Evolutionary conservation across 108 stramenopile species (phyloP).

Genomic region (Poteriospumella lacustris): DNA sequence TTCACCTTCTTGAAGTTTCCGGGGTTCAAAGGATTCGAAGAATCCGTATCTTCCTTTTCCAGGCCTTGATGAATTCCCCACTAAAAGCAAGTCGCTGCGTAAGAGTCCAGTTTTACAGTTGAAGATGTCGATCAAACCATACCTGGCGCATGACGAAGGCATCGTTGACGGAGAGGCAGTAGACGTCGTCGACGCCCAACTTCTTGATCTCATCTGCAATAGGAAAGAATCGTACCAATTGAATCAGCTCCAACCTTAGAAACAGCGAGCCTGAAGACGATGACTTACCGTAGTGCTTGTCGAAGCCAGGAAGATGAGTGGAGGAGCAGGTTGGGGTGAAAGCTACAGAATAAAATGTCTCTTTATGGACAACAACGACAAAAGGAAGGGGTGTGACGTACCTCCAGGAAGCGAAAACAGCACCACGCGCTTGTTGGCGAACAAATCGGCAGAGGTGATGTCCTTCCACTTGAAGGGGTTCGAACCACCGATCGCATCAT

Average conservation of each 20-base stretch:
- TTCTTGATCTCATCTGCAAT: constrained; percentile 42
- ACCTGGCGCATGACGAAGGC: constrained; percentile 54
- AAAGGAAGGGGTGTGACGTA: too few species aligned
- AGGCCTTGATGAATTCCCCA: constrained; percentile 29
- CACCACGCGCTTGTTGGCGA: constrained; percentile 52
- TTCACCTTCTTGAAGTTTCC: constrained; percentile 54
- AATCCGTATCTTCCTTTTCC: constrained; percentile 49
- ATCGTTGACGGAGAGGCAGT: constrained; percentile 51
- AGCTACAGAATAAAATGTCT: too few species aligned
- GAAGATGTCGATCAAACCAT: too few species aligned
- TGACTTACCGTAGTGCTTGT: constrained; percentile 44
- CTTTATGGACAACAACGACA: too few species aligned
- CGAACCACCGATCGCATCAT: constrained; percentile 33
- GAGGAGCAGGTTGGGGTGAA: too few species aligned
- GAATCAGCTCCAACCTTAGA: not conserved
- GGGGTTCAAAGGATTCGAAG: too few species aligned
- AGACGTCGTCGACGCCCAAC: constrained; percentile 50
- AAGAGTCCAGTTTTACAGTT: too few species aligned
- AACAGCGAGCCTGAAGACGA: not conserved
- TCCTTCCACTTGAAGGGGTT: constrained; percentile 58
- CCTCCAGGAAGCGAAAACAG: too few species aligned
- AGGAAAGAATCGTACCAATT: not conserved
- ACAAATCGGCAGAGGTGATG: constrained; percentile 42
- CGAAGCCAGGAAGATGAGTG: constrained; percentile 56
- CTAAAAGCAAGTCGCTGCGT: too few species aligned